Percentiles rank a stretch among this genome's conserved stretches.
Conservation (phyloP, 2,329 filamentous ascomycete genomes). For the Beauveria pseudobassiana region DNA sequence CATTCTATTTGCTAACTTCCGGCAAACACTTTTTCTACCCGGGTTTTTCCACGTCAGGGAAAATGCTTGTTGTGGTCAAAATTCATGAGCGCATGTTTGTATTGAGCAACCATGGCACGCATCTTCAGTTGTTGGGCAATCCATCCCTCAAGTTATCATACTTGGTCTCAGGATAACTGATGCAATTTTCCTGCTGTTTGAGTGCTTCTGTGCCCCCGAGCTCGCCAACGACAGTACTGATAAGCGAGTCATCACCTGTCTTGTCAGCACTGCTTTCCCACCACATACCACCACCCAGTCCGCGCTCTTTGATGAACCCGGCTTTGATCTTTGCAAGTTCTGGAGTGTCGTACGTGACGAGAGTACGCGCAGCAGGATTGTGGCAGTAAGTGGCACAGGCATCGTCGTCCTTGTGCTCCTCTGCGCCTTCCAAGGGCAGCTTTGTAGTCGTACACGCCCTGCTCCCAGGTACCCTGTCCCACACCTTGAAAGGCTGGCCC, state of each 20-base stretch:
- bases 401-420: slow-evolving; percentile 55
- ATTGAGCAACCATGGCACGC: neutral
- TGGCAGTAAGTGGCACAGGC: slow-evolving; percentile 73
- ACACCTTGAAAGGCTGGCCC: slow-evolving; percentile 63
- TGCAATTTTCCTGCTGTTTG: slow-evolving; percentile 48
- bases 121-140: slow-evolving; percentile 37
- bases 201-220: slow-evolving; percentile 48
- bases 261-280: slow-evolving; percentile 86
- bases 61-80: neutral
- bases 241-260: slow-evolving; percentile 57
- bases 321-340: slow-evolving; percentile 62
- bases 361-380: slow-evolving; percentile 49
- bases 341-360: slow-evolving; percentile 76
- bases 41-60: neutral
- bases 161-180: slow-evolving; percentile 57
- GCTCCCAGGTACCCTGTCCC: slow-evolving; percentile 77
- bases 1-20: neutral
- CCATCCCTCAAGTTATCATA: slow-evolving; percentile 62
- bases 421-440: slow-evolving; percentile 60
- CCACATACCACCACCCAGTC: slow-evolving; percentile 91
- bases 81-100: neutral
- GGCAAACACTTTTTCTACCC: neutral
- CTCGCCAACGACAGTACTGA: slow-evolving; percentile 52
- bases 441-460: slow-evolving; percentile 85
- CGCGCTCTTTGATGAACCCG: slow-evolving; percentile 56